Percentiles rank a stretch among this genome's conserved stretches.
Evolutionary conservation across 2,329 filamentous ascomycete species (phyloP).

Genomic region (Fusarium solani-melongenae): DNA sequence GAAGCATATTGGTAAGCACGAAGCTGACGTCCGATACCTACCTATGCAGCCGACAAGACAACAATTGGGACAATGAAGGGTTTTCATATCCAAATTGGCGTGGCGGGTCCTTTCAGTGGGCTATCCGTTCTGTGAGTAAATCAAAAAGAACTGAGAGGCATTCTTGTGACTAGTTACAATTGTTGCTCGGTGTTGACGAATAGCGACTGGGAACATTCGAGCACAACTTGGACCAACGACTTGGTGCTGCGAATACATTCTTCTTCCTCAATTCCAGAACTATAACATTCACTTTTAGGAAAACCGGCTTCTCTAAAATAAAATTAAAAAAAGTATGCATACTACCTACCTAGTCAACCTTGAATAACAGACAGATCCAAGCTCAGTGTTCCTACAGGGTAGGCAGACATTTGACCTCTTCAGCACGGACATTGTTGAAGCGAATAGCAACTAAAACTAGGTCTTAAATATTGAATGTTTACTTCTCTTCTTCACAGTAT

Average conservation of each 20-base stretch:
- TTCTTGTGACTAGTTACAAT: neutral
- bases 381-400: neutral
- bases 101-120: neutral
- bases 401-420: neutral
- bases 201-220: neutral
- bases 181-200: no score
- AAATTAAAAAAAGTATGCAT: neutral
- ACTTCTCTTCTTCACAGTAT: neutral
- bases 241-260: neutral
- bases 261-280: neutral
- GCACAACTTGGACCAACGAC: neutral
- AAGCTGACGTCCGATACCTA: no score
- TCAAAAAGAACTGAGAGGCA: neutral
- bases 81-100: neutral
- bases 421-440: neutral
- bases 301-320: neutral
- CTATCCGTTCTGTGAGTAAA: neutral
- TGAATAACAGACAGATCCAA: neutral
- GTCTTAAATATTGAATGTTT: neutral
- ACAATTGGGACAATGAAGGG: neutral
- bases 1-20: constrained; percentile 3
- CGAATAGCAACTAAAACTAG: neutral
- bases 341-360: no score
- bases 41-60: neutral
- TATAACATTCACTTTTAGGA: neutral